Percentiles rank a stretch among this genome's conserved stretches.
Evolutionary conservation across 2,329 filamentous ascomycete species (phyloP).

Genomic region (Cladophialophora immunda): DNA sequence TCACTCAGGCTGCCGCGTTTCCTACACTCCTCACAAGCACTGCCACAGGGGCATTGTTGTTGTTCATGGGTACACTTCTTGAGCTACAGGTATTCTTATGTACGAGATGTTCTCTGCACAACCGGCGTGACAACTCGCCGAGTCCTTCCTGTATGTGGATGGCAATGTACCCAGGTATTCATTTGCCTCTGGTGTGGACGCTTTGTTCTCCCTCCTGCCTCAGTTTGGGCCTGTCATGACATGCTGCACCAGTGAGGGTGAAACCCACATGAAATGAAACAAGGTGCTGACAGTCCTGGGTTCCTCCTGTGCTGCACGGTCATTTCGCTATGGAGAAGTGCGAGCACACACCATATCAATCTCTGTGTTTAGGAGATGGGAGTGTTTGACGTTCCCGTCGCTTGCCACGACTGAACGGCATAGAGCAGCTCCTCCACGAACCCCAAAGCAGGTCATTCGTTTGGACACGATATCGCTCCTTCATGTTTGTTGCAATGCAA

Average conservation of each 20-base stretch:
- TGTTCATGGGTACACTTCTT: too few species aligned
- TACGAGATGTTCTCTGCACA: too few species aligned
- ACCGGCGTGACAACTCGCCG: neutral
- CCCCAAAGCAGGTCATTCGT: neutral
- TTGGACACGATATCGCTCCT: neutral
- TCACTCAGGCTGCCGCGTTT: constrained; percentile 16
- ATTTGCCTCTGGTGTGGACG: neutral
- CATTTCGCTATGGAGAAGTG: neutral
- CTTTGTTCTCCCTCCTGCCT: neutral
- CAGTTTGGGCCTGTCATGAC: neutral
- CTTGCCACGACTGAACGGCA: neutral
- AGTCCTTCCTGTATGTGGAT: neutral
- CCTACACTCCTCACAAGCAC: neutral
- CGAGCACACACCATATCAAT: neutral
- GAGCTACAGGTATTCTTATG: too few species aligned
- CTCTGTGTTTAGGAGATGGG: neutral
- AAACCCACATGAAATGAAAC: constrained; percentile 4
- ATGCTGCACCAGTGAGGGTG: neutral
- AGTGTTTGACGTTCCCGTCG: neutral
- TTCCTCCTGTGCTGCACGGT: neutral
- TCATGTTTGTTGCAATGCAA: neutral
- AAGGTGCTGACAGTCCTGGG: neutral
- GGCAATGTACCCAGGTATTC: neutral
- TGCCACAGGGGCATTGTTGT: constrained; percentile 9
- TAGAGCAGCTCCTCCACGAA: neutral